Percentiles rank a stretch among this genome's conserved stretches.
Conservation (phyloP, 352 stramenopile genomes). For the Phytopythium vexans region DNA sequence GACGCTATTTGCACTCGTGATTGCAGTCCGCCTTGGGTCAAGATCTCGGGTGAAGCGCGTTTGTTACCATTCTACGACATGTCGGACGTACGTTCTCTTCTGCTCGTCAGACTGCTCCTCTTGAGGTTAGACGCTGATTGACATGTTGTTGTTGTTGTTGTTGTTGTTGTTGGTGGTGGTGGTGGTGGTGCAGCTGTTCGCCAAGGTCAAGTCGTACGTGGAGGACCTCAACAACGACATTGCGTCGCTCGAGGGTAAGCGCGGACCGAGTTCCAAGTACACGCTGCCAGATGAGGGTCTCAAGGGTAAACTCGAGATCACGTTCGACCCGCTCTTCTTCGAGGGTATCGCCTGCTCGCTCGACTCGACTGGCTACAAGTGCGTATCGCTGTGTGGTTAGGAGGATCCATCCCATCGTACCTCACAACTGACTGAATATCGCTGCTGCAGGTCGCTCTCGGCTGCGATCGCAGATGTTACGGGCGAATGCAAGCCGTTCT, state of each 20-base stretch:
- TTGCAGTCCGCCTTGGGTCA: constrained; percentile 80
- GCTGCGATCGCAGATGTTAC: constrained; percentile 75
- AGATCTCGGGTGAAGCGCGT: constrained; percentile 88
- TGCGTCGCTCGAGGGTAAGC: constrained; percentile 70
- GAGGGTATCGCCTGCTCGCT: constrained; percentile 93
- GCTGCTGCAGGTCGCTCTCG: constrained; percentile 47
- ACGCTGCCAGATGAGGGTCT: constrained; percentile 76
- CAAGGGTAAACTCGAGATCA: constrained; percentile 84
- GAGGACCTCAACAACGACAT: constrained; percentile 86
- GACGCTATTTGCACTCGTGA: no score
- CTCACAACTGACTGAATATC: neutral
- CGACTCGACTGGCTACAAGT: constrained; percentile 87
- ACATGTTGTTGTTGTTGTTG: no score
- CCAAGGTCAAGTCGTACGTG: constrained; percentile 82
- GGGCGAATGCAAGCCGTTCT: constrained; percentile 86
- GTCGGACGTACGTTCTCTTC: constrained; percentile 63
- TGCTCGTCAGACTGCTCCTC: no score
- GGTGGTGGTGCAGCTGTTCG: constrained; percentile 69
- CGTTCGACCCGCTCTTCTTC: constrained; percentile 76
- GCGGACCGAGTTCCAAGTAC: constrained; percentile 91
- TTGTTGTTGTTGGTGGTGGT: no score
- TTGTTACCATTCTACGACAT: constrained; percentile 92
- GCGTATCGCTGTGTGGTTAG: constrained; percentile 1
- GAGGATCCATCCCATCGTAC: no score
- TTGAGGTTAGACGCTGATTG: no score